phyloP scores from a whole-genome alignment of 768 basidiomycete species.

The Lepiota venenata region DNA sequence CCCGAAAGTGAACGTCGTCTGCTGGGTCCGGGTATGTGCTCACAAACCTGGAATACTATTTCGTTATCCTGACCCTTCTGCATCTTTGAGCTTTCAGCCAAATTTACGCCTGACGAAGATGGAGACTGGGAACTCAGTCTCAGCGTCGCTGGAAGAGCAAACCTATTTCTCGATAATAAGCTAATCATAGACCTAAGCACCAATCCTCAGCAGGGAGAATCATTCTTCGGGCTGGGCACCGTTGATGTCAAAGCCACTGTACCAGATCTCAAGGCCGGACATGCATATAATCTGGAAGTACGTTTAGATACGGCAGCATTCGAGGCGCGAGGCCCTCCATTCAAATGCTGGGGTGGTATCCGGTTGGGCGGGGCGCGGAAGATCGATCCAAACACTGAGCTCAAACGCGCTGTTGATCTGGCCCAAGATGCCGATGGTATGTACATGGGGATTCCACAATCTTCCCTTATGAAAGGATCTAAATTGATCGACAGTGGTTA shows the following conservation, averaged over 20 bases:
- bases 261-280: slow-evolving; percentile 37
- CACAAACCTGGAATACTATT: not conserved
- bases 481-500: slow-evolving; percentile 27
- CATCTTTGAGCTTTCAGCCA: slow-evolving; percentile 31
- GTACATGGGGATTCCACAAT: not conserved
- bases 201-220: slow-evolving; percentile 30
- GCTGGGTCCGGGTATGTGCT: slow-evolving; percentile 37
- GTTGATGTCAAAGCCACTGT: slow-evolving; percentile 32
- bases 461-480: not conserved
- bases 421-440: slow-evolving; percentile 39
- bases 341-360: slow-evolving; percentile 38
- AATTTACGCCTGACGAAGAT: slow-evolving; percentile 48
- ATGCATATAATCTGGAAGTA: slow-evolving; percentile 37
- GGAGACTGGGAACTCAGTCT: slow-evolving; percentile 50
- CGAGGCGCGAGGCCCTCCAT: slow-evolving; percentile 27
- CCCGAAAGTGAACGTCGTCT: slow-evolving; percentile 38
- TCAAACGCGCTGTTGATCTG: slow-evolving; percentile 35
- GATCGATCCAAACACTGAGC: slow-evolving; percentile 34
- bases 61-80: not conserved
- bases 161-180: slow-evolving; percentile 49
- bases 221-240: slow-evolving; percentile 44
- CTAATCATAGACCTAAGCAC: slow-evolving; percentile 44
- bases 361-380: slow-evolving; percentile 31
- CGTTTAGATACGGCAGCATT: slow-evolving; percentile 32
- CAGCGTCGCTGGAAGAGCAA: slow-evolving; percentile 39